Percentiles rank a stretch among this genome's conserved stretches.
These are phyloP conservation scores for Diddensiella santjacobensis DNA, from an alignment of 805 yeast genomes.

Conservation along the genomic window DNA sequence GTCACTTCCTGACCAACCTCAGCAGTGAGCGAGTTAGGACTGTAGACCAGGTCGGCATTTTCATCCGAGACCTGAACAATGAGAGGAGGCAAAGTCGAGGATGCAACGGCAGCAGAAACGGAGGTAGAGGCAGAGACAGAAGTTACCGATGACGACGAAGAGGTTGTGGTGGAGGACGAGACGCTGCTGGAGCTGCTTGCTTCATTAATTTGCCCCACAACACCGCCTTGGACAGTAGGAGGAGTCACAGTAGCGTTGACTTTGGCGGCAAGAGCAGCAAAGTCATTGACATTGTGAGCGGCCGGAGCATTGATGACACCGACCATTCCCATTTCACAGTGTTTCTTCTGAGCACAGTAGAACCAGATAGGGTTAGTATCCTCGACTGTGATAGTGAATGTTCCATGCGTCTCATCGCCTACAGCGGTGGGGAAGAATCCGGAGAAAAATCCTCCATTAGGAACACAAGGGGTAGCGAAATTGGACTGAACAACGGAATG, in stretches of 20 bases:
- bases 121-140: constrained; percentile 1
- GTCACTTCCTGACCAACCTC: constrained; percentile 23
- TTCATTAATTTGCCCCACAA: neutral
- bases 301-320: constrained; percentile 25
- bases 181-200: neutral
- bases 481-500: constrained; percentile 24
- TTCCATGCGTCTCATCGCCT: neutral
- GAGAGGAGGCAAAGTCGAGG: neutral
- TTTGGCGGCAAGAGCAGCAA: constrained; percentile 9
- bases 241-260: neutral
- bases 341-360: constrained; percentile 26
- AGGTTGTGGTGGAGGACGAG: constrained; percentile 4
- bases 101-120: neutral
- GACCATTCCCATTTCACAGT: constrained; percentile 26
- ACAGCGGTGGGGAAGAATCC: constrained; percentile 18
- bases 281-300: constrained; percentile 13
- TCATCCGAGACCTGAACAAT: constrained; percentile 10
- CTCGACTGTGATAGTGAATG: constrained; percentile 19
- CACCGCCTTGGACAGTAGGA: neutral
- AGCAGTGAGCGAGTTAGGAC: constrained; percentile 22
- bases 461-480: constrained; percentile 21
- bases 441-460: constrained; percentile 18
- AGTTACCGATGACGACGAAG: constrained; percentile 1
- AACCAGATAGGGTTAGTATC: constrained; percentile 25
- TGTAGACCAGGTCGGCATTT: constrained; percentile 11